Conservation (phyloP, 2,329 filamentous ascomycete genomes). For the Madurella mycetomatis region DNA sequence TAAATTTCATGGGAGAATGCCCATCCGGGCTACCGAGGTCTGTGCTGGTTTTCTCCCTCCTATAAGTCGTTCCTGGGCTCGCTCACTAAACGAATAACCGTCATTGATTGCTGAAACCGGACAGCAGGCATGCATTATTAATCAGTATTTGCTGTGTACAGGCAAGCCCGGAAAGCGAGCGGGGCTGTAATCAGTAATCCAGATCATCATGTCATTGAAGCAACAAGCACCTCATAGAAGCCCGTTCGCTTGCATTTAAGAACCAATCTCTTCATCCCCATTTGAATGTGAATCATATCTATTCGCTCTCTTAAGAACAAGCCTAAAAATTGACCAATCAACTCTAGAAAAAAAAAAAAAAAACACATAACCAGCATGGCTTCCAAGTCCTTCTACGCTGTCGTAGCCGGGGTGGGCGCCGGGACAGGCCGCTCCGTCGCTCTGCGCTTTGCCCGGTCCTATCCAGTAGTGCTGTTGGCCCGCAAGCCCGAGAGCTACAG, state of each 20-base stretch:
- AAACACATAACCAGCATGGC: constrained; percentile 24
- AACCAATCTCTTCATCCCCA: not conserved
- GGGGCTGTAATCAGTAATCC: not conserved
- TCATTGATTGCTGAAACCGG: too few relatives aligned
- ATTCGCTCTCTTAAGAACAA: not conserved
- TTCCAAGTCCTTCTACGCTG: constrained; percentile 51
- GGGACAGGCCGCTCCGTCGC: constrained; percentile 52
- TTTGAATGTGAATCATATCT: not conserved
- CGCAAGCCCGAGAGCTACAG: constrained; percentile 62
- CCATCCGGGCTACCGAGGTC: too few relatives aligned
- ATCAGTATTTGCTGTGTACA: too few relatives aligned
- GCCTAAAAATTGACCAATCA: not conserved
- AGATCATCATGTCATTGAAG: not conserved
- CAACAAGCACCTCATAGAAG: not conserved
- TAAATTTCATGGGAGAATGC: too few relatives aligned
- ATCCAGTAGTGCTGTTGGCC: constrained; percentile 71
- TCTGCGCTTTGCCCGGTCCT: constrained; percentile 57
- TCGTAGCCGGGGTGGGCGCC: constrained; percentile 68
- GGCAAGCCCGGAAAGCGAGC: too few relatives aligned
- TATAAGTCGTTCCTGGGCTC: too few relatives aligned
- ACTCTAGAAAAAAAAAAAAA: not conserved
- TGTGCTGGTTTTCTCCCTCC: too few relatives aligned
- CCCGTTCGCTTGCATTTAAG: not conserved
- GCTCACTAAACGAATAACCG: too few relatives aligned
- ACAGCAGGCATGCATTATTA: too few relatives aligned